A percentile compares a stretch with the other conserved stretches of the same genome.
phyloP scores from a whole-genome alignment of 768 basidiomycete genomes.

The Tubosaeta sp. region DNA sequence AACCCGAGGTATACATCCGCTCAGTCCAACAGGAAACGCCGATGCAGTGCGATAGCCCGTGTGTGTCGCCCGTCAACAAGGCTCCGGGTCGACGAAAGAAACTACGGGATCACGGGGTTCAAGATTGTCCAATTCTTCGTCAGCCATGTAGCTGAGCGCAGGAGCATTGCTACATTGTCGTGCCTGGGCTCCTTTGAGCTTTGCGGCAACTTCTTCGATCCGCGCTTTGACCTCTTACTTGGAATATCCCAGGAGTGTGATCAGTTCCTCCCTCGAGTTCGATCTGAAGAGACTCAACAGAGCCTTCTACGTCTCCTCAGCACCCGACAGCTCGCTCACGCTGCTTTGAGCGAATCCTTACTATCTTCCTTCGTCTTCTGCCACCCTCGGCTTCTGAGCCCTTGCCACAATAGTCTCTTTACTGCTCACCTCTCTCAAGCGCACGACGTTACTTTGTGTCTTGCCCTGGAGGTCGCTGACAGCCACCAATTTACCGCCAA shows the following conservation, averaged over 20 bases:
- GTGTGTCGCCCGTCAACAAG: too few species aligned
- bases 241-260: conserved; percentile 88
- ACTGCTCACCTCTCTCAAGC: conserved; percentile 72
- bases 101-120: conserved; percentile 71
- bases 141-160: conserved; percentile 29
- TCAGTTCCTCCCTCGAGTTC: conserved; percentile 84
- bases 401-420: conserved; percentile 73
- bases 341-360: conserved; percentile 67
- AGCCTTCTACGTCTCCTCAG: conserved; percentile 76
- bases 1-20: too few species aligned
- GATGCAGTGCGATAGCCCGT: too few species aligned
- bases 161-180: conserved; percentile 24
- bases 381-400: conserved; percentile 59
- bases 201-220: conserved; percentile 79
- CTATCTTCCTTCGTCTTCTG: conserved; percentile 55
- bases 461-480: conserved; percentile 83
- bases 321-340: conserved; percentile 25
- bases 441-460: conserved; percentile 77
- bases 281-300: conserved; percentile 85
- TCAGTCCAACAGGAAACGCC: too few species aligned
- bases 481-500: conserved; percentile 82
- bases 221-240: conserved; percentile 77
- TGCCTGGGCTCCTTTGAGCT: conserved; percentile 48
- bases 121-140: conserved; percentile 41
- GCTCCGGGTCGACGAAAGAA: conserved; percentile 71